Percentiles rank a stretch among this genome's conserved stretches.
Evolutionary conservation across 2,329 filamentous ascomycete genomes (phyloP).

Genomic region (Alternaria conjuncta): DNA sequence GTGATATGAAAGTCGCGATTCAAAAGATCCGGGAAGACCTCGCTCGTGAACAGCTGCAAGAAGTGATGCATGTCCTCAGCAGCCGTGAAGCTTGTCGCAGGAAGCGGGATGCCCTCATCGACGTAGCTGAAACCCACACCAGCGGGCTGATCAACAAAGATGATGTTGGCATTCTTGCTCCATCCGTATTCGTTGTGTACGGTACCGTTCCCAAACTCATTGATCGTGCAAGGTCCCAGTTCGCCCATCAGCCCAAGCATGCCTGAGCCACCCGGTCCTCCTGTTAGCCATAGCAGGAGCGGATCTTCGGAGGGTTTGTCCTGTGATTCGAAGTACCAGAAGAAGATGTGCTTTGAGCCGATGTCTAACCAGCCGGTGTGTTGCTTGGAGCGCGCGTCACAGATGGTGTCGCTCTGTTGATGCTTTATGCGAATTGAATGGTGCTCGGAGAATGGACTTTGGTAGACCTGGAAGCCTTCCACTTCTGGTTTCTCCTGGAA

Average conservation of each 20-base stretch:
- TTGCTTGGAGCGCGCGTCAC: constrained; percentile 44
- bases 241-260: constrained; percentile 49
- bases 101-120: constrained; percentile 44
- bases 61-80: constrained; percentile 59
- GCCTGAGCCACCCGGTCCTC: constrained; percentile 47
- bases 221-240: constrained; percentile 48
- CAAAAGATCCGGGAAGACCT: constrained; percentile 53
- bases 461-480: constrained; percentile 39
- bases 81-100: constrained; percentile 51
- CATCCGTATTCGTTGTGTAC: constrained; percentile 49
- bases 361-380: constrained; percentile 48
- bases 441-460: constrained; percentile 39
- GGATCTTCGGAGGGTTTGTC: constrained; percentile 46
- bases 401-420: constrained; percentile 42
- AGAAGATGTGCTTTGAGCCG: constrained; percentile 54
- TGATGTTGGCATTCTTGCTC: constrained; percentile 46
- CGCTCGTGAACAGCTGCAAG: constrained; percentile 55
- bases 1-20: constrained; percentile 54
- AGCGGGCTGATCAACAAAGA: constrained; percentile 50
- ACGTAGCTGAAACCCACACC: constrained; percentile 50
- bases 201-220: constrained; percentile 47
- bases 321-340: constrained; percentile 55
- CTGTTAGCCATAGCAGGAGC: constrained; percentile 52
- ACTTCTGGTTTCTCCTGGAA: constrained; percentile 38
- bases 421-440: constrained; percentile 45